Base-by-base conservation (phyloP, 1,284 basidiomycete species). In the Sanghuangporus sanghuang region DNA sequence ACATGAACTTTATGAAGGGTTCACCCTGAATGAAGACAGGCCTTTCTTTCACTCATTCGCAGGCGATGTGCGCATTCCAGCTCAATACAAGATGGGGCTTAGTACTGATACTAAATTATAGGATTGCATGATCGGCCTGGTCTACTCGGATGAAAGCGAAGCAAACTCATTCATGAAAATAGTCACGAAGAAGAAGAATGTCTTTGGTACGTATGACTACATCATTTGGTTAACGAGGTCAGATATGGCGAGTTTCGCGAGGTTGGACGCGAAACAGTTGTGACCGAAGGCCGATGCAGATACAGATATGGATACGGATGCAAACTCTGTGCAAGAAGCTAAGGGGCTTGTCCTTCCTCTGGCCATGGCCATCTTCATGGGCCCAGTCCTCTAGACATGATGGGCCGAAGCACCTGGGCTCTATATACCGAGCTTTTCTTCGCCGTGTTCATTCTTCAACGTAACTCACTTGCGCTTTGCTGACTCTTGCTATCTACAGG, bases 31-130 rank as follows among this genome's bases (percentile, higher is more conserved):
- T 71, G 85, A 92, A 72, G 96, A 98, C 73, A 83, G 95, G 67
- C 85, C 91, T 1, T 97, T 90, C 82, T 98, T 98, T 73, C 94
- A 98, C 77, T 90, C 94, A 2, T 98, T 98, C 74, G 81, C 89
- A 12, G 92, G 93, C 61, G 95, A 98, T 78, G 94, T 96, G 72
- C 76, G 18, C 27, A 27, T 11, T 56, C 32, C 62, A 12, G 16
- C 27, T 44, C 9, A 23, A 16, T 60, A 54, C 50, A 11, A 14
- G 54, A 21, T 23, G 62, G 68, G 49, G 67, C 39, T 40, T 61
- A 8, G 53, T 63, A 55, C 38, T 63, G 42, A 58, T 35, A 7
- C 7, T 8, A 7, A 36, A 66, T 48, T 60, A 23, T 73, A 93
- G 91, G 81, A 89, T 69, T 95, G 89, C 71, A 90, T 93, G 86